Percentiles rank a stretch among this genome's conserved stretches.
phyloP scores from a whole-genome alignment of 1,284 basidiomycete genomes.

The Leucoagaricus sp. region DNA sequence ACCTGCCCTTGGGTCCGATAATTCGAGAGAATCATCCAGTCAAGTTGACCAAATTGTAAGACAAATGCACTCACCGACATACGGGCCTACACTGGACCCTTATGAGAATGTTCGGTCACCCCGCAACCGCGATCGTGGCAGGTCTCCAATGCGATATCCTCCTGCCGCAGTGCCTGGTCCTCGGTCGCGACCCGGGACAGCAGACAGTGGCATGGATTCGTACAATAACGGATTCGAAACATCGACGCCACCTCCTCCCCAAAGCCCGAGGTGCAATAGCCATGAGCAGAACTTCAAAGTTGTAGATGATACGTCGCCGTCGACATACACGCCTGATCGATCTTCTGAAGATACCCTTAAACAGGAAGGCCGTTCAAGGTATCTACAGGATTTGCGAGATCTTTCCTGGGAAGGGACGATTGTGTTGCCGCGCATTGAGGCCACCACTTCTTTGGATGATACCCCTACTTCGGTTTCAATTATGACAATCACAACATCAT shows the following conservation, averaged over 20 bases:
- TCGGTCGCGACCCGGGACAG: slow-evolving; percentile 30
- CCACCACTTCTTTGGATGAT: background rate
- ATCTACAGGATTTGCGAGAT: slow-evolving; percentile 30
- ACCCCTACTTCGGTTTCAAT: slow-evolving; percentile 7
- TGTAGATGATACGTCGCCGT: slow-evolving; percentile 23
- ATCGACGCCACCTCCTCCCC: slow-evolving; percentile 52
- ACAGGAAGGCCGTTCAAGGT: slow-evolving; percentile 36
- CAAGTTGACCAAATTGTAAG: slow-evolving; percentile 22
- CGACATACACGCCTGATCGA: slow-evolving; percentile 18
- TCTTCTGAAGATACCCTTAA: slow-evolving; percentile 38
- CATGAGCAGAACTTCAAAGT: slow-evolving; percentile 24
- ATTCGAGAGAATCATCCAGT: slow-evolving; percentile 29
- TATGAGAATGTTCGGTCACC: slow-evolving; percentile 37
- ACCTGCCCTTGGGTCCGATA: slow-evolving; percentile 26
- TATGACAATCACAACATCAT: slow-evolving; percentile 8
- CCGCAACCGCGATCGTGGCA: no score
- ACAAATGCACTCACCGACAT: slow-evolving; percentile 36
- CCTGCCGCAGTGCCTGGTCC: slow-evolving; percentile 24
- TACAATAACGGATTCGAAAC: slow-evolving; percentile 37
- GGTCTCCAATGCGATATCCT: slow-evolving; percentile 39
- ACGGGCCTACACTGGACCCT: slow-evolving; percentile 31
- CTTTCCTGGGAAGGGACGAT: slow-evolving; percentile 23
- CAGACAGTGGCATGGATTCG: slow-evolving; percentile 33
- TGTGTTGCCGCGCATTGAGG: slow-evolving; percentile 16
- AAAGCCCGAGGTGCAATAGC: slow-evolving; percentile 33